Evolutionary conservation across 2,329 filamentous ascomycete species (phyloP).

Genomic region (Fusarium fracticaudum): DNA sequence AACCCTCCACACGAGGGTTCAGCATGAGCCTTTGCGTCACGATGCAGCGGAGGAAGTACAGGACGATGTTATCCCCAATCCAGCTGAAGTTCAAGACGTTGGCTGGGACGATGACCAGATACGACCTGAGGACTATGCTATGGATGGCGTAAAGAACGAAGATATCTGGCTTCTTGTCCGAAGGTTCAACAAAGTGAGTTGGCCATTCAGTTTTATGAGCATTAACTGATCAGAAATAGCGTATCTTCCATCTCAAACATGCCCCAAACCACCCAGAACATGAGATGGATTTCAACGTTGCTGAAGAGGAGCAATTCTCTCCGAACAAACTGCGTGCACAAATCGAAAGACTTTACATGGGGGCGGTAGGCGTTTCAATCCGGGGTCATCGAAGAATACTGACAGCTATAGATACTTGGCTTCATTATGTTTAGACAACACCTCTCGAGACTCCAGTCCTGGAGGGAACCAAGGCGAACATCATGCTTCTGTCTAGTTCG

Average conservation of each 20-base stretch:
- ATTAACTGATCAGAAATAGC: background rate
- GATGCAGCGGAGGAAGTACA: rapidly evolving
- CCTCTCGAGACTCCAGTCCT: slow-evolving; percentile 76
- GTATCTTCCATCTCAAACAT: slow-evolving; percentile 19
- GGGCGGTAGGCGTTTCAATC: slow-evolving; percentile 64
- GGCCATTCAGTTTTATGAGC: rapidly evolving
- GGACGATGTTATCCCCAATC: rapidly evolving
- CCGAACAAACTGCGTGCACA: slow-evolving; percentile 83
- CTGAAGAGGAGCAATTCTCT: slow-evolving; percentile 81
- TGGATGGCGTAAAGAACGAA: slow-evolving; percentile 4
- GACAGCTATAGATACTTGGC: background rate
- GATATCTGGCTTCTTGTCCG: slow-evolving; percentile 20
- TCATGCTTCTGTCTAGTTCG: background rate
- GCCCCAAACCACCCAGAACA: background rate
- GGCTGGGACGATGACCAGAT: background rate
- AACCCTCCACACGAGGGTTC: background rate
- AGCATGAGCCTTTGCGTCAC: background rate
- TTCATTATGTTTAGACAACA: slow-evolving; percentile 62
- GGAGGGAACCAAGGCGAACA: slow-evolving; percentile 76
- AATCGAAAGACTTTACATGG: slow-evolving; percentile 81
- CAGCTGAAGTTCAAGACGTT: background rate
- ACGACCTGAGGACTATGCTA: background rate
- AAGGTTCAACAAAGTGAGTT: slow-evolving; percentile 19
- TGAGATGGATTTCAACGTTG: slow-evolving; percentile 42
- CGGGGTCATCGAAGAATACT: background rate